Conservation (phyloP, 2,329 filamentous ascomycete genomes). For the Colletotrichum liaoningense region DNA sequence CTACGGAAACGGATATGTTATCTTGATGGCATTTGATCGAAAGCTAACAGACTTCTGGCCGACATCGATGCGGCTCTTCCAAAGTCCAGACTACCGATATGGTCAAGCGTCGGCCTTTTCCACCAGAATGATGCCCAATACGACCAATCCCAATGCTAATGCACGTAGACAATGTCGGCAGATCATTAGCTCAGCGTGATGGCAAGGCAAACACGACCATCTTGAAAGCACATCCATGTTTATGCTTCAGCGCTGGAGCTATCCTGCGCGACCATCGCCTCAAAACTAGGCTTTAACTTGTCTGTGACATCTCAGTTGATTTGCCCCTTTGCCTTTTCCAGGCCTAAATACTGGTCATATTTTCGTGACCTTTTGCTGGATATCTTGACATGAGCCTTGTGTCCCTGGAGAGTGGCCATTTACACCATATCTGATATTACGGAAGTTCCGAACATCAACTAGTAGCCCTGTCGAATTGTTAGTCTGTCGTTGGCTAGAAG, state of each 20-base stretch:
- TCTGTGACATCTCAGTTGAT: neutral
- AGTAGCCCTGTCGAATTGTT: neutral
- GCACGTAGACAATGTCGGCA: neutral
- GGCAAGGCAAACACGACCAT: neutral
- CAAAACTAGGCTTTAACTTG: neutral
- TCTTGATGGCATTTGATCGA: neutral
- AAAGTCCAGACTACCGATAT: neutral
- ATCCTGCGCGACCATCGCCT: neutral
- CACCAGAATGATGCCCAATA: neutral
- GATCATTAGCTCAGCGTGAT: neutral
- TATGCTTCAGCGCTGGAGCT: neutral
- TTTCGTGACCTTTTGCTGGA: neutral
- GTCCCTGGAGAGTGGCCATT: neutral
- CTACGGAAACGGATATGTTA: neutral
- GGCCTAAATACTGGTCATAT: neutral
- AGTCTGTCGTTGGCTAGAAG: neutral
- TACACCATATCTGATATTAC: neutral
- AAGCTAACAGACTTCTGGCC: neutral
- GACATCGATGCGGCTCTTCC: neutral
- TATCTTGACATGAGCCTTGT: neutral
- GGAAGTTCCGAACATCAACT: neutral
- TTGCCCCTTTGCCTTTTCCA: neutral
- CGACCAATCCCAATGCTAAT: neutral
- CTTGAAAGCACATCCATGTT: neutral
- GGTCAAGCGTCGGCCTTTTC: neutral